Conservation (phyloP, 805 yeast species). For the Nakazawaea holstii region DNA sequence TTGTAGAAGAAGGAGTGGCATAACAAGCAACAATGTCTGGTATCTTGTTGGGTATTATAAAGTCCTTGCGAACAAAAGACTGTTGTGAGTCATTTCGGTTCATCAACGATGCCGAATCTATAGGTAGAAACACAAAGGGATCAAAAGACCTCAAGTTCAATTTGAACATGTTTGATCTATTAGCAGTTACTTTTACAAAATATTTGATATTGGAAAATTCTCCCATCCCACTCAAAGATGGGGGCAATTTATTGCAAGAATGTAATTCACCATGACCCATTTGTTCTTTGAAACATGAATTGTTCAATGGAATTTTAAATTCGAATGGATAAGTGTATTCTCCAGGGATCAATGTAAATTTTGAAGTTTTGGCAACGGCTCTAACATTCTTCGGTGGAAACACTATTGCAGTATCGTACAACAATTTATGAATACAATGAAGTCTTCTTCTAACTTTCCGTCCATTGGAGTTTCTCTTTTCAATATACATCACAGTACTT, state of each 20-base stretch:
- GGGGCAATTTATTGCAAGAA: constrained; percentile 19
- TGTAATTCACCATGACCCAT: constrained; percentile 8
- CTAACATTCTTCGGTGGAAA: constrained; percentile 49
- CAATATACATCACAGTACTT: constrained; percentile 29
- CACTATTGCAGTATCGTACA: constrained; percentile 43
- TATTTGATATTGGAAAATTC: constrained; percentile 38
- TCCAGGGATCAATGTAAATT: constrained; percentile 45
- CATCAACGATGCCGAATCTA: constrained; percentile 26
- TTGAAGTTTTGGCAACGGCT: constrained; percentile 35
- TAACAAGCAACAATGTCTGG: constrained; percentile 40
- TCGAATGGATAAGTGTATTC: constrained; percentile 44
- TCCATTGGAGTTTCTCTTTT: constrained; percentile 14
- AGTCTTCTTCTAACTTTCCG: constrained; percentile 14
- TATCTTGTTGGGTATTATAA: constrained; percentile 31
- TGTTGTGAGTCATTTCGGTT: constrained; percentile 28
- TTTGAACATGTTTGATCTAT: constrained; percentile 42
- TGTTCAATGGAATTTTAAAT: constrained; percentile 37
- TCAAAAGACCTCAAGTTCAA: constrained; percentile 39
- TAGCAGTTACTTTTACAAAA: constrained; percentile 57
- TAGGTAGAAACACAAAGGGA: constrained; percentile 52
- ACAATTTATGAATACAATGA: constrained; percentile 36
- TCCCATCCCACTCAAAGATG: constrained; percentile 19
- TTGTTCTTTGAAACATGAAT: constrained; percentile 26
- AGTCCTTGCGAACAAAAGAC: constrained; percentile 39
- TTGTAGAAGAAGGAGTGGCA: constrained; percentile 16